Evolutionary conservation across 2,329 filamentous ascomycete species (phyloP).

Genomic region (Penicillium sp.): DNA sequence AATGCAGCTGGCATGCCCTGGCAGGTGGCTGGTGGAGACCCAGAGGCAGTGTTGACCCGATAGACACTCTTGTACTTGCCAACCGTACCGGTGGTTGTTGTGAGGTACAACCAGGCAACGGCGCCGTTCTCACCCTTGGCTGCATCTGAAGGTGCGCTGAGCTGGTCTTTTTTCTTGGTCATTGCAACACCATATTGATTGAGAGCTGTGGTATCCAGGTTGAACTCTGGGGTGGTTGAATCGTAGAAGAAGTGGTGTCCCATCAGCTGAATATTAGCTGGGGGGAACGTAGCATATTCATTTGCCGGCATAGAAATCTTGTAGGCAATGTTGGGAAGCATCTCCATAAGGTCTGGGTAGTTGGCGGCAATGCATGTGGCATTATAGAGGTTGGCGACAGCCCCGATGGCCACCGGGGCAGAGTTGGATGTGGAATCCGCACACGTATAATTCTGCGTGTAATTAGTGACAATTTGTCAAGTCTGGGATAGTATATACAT

Average conservation of each 20-base stretch:
- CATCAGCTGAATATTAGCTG: slow-evolving; percentile 60
- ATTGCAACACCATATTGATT: slow-evolving; percentile 52
- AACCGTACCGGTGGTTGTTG: slow-evolving; percentile 51
- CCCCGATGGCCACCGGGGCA: slow-evolving; percentile 63
- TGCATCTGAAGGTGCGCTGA: slow-evolving; percentile 60
- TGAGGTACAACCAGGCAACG: slow-evolving; percentile 76
- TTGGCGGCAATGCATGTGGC: slow-evolving; percentile 71
- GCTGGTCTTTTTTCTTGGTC: slow-evolving; percentile 58
- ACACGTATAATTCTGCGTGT: slow-evolving; percentile 83
- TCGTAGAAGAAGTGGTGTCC: slow-evolving; percentile 80
- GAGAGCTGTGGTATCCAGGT: slow-evolving; percentile 58
- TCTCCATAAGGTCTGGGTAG: slow-evolving; percentile 61
- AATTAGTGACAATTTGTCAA: slow-evolving; percentile 3
- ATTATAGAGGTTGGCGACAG: slow-evolving; percentile 81
- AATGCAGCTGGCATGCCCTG: slow-evolving; percentile 60
- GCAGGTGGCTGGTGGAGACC: slow-evolving; percentile 69
- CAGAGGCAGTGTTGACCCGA: slow-evolving; percentile 77
- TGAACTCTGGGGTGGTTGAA: slow-evolving; percentile 69
- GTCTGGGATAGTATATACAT: slow-evolving; percentile 12
- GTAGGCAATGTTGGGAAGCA: slow-evolving; percentile 64
- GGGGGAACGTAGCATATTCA: slow-evolving; percentile 37
- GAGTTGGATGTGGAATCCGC: slow-evolving; percentile 55
- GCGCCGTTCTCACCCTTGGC: slow-evolving; percentile 60
- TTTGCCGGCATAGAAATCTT: slow-evolving; percentile 55
- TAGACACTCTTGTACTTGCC: slow-evolving; percentile 70